Percentiles rank a stretch among this genome's conserved stretches.
These are phyloP conservation scores for Cicer chorassanicum DNA, from an alignment of 306 rosid genomes.

Conservation along the genomic window DNA sequence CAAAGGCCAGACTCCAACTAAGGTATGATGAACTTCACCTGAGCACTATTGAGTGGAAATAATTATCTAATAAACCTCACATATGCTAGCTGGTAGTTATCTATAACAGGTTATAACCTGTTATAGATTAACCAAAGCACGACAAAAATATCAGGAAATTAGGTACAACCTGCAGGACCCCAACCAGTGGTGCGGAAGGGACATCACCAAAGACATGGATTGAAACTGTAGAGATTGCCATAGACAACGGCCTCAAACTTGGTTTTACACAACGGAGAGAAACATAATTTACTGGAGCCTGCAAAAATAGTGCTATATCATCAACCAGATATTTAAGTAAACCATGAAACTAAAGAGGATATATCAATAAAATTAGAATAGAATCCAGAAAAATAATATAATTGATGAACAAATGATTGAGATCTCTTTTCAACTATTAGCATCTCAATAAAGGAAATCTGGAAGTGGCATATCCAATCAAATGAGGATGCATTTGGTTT, in stretches of 20 bases:
- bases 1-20: background rate
- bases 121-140: background rate
- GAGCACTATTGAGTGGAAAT: slow-evolving; percentile 23
- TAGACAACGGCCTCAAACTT: slow-evolving; percentile 84
- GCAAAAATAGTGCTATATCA: slow-evolving; percentile 49
- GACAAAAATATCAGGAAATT: slow-evolving; percentile 38
- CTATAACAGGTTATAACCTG: slow-evolving; percentile 26
- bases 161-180: slow-evolving; percentile 76
- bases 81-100: slow-evolving; percentile 25
- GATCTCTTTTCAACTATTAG: slow-evolving; percentile 12
- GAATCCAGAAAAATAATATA: slow-evolving; percentile 22
- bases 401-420: slow-evolving; percentile 21
- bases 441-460: slow-evolving; percentile 16
- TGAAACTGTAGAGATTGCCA: slow-evolving; percentile 89
- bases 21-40: slow-evolving; percentile 27
- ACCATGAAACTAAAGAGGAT: slow-evolving; percentile 21
- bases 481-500: slow-evolving; percentile 25
- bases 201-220: slow-evolving; percentile 94
- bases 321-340: slow-evolving; percentile 39
- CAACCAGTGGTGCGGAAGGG: slow-evolving; percentile 97
- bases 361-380: slow-evolving; percentile 26
- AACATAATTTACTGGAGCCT: slow-evolving; percentile 95
- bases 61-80: slow-evolving; percentile 10
- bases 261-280: slow-evolving; percentile 84
- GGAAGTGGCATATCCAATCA: slow-evolving; percentile 13